Base-by-base conservation (phyloP, 2,329 filamentous ascomycete species). In the Sporothrix pallida region DNA sequence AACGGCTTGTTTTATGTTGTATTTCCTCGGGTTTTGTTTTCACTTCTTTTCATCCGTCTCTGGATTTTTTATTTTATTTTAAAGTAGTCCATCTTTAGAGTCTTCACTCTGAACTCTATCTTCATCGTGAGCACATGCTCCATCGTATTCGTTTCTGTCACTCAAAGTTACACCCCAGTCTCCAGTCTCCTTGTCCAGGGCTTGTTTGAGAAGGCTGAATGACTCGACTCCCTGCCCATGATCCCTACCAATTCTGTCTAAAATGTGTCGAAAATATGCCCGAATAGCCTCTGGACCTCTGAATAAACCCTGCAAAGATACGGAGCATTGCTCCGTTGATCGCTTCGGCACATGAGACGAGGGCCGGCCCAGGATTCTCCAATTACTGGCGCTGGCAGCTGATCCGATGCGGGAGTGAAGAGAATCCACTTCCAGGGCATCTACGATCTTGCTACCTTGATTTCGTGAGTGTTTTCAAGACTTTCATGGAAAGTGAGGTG, bases 311-410 rank as follows among this genome's bases (percentile, higher is more conserved):
- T 65, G 42, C 2, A 63, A 20, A 12, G n/a, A 10, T 56, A 9
- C 20, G 20, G 54, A 26, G 20, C 26, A 6, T 20, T 31, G 54
- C 15, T 26, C 65, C 65, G 46, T 68, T 26, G 20, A 60, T 44
- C 31, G 52, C 69, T 58, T 60, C 52, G 69, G 54, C 69, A 70
- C 52, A 60, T 70, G 68, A 56, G 52, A 70, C 68, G 42, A 60
- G 20, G 42, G 20, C 62, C 26, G 23, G 58, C 31, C 58, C 58
- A 63, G 63, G 62, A 23, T 65, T 65, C 63, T 67, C 46, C 12
- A 23, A n/a, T 69, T 69, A 48, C 15, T 54, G 17, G 48, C 23
- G 9, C n/a, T 65, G 60, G 60, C 37, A 65, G 37, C n/a, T 65
- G 60, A 46, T 65, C 4, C 60, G 3, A 17, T 42, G 46, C 26